phyloP scores from a whole-genome alignment of 768 basidiomycete genomes.

The Sporobolomyces pararoseus region DNA sequence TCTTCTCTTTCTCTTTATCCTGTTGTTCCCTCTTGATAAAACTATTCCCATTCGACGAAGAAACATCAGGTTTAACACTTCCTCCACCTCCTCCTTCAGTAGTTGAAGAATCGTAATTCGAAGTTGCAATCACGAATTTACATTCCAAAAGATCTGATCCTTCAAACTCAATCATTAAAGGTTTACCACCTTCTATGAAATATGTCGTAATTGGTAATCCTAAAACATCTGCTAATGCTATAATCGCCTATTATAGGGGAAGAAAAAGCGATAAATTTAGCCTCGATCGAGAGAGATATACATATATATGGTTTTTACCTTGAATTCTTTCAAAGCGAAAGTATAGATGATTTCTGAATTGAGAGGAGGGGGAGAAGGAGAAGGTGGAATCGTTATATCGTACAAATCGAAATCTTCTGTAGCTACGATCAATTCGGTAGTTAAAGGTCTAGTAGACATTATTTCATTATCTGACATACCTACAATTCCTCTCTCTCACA shows the following conservation, averaged over 20 bases:
- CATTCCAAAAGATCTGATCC: conserved; percentile 19
- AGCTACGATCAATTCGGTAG: conserved; percentile 33
- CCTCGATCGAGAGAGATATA: neutral
- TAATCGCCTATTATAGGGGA: conserved; percentile 30
- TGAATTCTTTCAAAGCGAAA: conserved; percentile 36
- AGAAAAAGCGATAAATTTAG: too few species aligned
- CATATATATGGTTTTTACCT: conserved; percentile 22
- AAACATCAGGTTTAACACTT: neutral
- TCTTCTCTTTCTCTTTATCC: conserved; percentile 10
- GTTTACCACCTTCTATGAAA: conserved; percentile 32
- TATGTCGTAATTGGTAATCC: conserved; percentile 14
- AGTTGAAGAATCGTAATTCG: conserved; percentile 28
- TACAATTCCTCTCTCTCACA: neutral
- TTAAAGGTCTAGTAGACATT: conserved; percentile 10
- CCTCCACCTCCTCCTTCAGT: neutral
- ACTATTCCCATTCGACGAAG: too few species aligned
- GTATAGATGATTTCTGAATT: conserved; percentile 11
- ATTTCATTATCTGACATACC: conserved; percentile 15
- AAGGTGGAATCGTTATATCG: conserved; percentile 16
- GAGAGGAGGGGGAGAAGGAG: neutral
- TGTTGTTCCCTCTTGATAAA: neutral
- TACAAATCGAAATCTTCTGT: conserved; percentile 34
- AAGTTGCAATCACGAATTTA: conserved; percentile 34
- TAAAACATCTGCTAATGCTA: conserved; percentile 25
- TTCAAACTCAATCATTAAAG: conserved; percentile 14